Conservation (phyloP, 2,329 filamentous ascomycete species). For the Xylaria multiplex region DNA sequence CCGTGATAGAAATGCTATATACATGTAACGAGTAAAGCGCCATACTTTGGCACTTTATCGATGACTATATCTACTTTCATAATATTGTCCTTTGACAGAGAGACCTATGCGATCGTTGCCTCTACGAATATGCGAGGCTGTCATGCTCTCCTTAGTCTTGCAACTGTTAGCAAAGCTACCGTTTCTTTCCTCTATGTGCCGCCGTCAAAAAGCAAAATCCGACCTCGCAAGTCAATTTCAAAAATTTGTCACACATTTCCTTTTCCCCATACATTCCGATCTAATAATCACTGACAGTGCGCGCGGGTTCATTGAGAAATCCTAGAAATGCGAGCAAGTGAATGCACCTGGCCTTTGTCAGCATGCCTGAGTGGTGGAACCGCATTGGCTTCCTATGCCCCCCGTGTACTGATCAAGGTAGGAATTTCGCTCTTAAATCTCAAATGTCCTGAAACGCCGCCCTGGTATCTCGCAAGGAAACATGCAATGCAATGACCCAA, state of each 20-base stretch:
- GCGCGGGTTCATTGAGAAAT: slow-evolving; percentile 22
- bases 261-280: slow-evolving; percentile 40
- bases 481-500: slow-evolving; percentile 53
- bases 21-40: neutral
- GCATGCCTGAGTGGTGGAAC: neutral
- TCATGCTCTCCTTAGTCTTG: slow-evolving; percentile 33
- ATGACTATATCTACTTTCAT: slow-evolving; percentile 16
- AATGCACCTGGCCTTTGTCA: slow-evolving; percentile 26
- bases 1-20: neutral
- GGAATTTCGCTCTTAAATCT: slow-evolving; percentile 34
- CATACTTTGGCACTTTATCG: slow-evolving; percentile 1
- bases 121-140: slow-evolving; percentile 34
- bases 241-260: slow-evolving; percentile 40
- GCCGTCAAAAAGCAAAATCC: slow-evolving; percentile 30
- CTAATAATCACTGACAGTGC: slow-evolving; percentile 34
- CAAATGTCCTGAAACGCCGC: slow-evolving; percentile 52
- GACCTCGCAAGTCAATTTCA: slow-evolving; percentile 29
- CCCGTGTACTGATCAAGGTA: slow-evolving; percentile 39
- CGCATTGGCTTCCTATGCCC: slow-evolving; percentile 29
- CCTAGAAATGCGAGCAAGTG: slow-evolving; percentile 36
- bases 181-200: slow-evolving; percentile 35
- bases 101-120: slow-evolving; percentile 23
- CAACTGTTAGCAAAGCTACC: slow-evolving; percentile 24
- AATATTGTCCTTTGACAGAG: slow-evolving; percentile 6
- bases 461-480: slow-evolving; percentile 56